Base-by-base conservation (phyloP, 345 rosid genomes). In the Microthlaspi erraticum region DNA sequence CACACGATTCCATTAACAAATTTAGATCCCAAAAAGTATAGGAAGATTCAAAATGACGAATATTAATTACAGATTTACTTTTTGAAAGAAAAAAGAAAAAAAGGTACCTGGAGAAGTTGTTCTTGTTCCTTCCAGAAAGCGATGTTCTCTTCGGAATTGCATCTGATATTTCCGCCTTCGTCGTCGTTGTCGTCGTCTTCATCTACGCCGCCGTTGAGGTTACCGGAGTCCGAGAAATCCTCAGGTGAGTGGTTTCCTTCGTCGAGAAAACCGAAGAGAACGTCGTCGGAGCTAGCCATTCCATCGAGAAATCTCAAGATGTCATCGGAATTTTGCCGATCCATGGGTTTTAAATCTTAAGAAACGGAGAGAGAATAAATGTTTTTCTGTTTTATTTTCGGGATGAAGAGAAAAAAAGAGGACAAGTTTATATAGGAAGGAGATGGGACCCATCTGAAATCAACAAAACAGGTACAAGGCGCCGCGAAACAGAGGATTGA, bases 41-140 rank as follows among this genome's bases (percentile, higher is more conserved):
- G 26, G 26, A 41, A 0, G n/a, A 6, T 19, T 5, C 10, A 58
- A 29, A 53, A 26, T 51, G 16, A 51, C 6, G 36, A 20, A 12
- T 29, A 67, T 23, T 23, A 23, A 23, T 23, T 23, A 23, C 3
- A 23, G 7, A 5, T 54, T 16, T 2, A 3, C 5, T 17, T 19
- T 41, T 7, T 23, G 6, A 37, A 48, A 13, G 9, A 12, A 0
- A 37, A 26, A 33, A 8, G n/a, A n/a, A 45, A 23, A 6, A 63
- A 12, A 51, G 12, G 7, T 76, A 93, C 98, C 94, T 86, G 89
- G 7, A 93, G 85, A 66, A 87, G 85, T 52, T 86, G 80, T 43
- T 80, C 85, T 57, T 93, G 96, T 6, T 83, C 65, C 6, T 86
- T 87, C 98, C 97, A 93, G 46, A 87, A 91, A n/a, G 31, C 74